phyloP scores from a whole-genome alignment of 225 moss, liverwort and hornwort genomes.

The Antitrichia curtipendula region DNA sequence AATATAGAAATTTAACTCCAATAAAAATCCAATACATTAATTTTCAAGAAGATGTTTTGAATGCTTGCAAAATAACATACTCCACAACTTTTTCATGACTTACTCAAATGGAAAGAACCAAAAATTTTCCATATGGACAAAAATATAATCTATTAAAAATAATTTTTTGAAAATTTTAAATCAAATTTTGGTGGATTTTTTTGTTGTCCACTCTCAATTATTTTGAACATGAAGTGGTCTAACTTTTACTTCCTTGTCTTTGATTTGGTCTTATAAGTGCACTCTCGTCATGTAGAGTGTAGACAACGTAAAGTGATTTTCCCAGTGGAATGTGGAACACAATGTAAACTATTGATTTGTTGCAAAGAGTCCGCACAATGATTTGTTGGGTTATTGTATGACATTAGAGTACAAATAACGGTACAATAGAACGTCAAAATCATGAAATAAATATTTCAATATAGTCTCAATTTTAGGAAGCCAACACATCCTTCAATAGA shows the following conservation, averaged over 20 bases:
- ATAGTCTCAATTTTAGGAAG: background rate
- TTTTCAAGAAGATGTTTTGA: too few species aligned
- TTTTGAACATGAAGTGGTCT: background rate
- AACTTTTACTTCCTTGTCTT: too few species aligned
- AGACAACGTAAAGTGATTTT: too few species aligned
- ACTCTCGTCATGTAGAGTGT: too few species aligned
- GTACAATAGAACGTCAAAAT: rapidly evolving
- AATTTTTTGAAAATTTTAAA: background rate
- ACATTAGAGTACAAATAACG: rapidly evolving
- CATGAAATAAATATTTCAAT: background rate
- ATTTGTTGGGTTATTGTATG: background rate
- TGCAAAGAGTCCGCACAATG: too few species aligned
- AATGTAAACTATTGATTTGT: too few species aligned
- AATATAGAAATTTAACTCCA: too few species aligned
- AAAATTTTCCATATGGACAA: background rate
- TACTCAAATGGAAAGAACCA: background rate
- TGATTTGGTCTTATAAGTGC: too few species aligned
- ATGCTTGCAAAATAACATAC: too few species aligned
- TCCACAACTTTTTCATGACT: background rate
- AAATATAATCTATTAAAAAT: background rate
- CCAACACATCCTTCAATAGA: background rate
- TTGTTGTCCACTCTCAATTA: background rate
- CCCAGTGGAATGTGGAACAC: too few species aligned
- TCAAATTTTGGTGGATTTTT: background rate
- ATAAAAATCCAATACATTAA: too few species aligned